Conservation (phyloP, 225 moss, liverwort and hornwort species). For the Ulota crispa region DNA sequence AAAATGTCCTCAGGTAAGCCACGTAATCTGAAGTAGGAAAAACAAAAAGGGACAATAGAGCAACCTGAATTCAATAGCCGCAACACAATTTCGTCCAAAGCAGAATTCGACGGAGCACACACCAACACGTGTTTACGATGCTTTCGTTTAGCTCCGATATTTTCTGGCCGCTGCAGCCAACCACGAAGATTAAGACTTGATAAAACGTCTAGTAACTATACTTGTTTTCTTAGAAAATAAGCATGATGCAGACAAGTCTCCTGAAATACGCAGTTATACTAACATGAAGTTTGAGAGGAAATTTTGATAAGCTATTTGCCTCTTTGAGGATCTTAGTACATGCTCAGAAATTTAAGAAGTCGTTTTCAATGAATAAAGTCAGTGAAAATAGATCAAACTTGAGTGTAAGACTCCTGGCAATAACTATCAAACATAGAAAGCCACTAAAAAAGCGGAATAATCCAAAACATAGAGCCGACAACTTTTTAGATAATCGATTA, state of each 20-base stretch:
- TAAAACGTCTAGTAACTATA: conserved; percentile 7
- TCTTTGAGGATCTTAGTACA: not conserved
- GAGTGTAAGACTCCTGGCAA: not conserved
- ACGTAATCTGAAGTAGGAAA: conserved; percentile 11
- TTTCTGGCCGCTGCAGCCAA: conserved; percentile 79
- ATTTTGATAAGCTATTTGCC: not conserved
- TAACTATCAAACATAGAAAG: not conserved
- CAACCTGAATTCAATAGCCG: conserved; percentile 85
- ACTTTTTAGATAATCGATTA: not conserved
- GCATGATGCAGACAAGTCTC: conserved; percentile 9
- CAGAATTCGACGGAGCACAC: conserved; percentile 98
- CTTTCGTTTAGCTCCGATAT: conserved; percentile 79
- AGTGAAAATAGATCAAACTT: conserved; percentile 12
- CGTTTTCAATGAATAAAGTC: not conserved
- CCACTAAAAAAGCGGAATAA: not conserved
- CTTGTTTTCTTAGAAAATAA: not conserved
- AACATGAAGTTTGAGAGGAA: not conserved
- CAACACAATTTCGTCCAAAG: conserved; percentile 95
- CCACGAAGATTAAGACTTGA: conserved; percentile 9
- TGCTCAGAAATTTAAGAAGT: not conserved
- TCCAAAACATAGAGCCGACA: conserved; percentile 6
- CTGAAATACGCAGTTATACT: not conserved
- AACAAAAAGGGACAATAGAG: conserved; percentile 11
- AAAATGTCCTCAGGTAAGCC: conserved; percentile 3
- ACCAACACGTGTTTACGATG: conserved; percentile 92